A percentile compares a stretch with the other conserved stretches of the same genome.
Conservation (phyloP, 495 filamentous ascomycete genomes). For the Xeromyces bisporus region DNA sequence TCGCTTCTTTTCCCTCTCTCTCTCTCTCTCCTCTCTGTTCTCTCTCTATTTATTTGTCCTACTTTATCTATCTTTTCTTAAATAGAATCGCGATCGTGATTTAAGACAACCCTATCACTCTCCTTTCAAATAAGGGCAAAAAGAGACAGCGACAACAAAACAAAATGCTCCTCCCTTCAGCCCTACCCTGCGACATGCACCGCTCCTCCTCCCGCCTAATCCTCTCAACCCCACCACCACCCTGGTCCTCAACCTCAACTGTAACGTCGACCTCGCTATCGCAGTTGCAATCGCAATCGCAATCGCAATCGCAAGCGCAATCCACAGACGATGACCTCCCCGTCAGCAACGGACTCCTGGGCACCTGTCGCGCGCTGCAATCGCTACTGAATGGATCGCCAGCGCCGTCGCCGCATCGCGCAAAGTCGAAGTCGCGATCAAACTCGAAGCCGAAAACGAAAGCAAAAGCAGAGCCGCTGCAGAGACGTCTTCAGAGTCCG, state of each 20-base stretch:
- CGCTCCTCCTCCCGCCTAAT: constrained; percentile 37
- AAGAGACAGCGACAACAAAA: background rate
- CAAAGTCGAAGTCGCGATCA: constrained; percentile 18
- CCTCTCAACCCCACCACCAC: constrained; percentile 48
- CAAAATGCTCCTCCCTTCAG: constrained; percentile 50
- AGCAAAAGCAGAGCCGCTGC: too few species aligned
- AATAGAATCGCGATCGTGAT: too few species aligned
- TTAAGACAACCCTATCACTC: too few species aligned
- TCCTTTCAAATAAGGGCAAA: too few species aligned
- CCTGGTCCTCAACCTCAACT: too few species aligned
- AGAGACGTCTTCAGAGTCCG: constrained; percentile 34
- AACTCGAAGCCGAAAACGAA: too few species aligned
- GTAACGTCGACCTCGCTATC: too few species aligned
- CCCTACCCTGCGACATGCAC: constrained; percentile 50
- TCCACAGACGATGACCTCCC: constrained; percentile 35
- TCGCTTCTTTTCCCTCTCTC: constrained; percentile 2
- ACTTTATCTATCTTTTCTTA: too few species aligned
- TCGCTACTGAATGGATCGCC: constrained; percentile 39
- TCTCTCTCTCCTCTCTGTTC: too few species aligned
- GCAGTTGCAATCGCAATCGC: too few species aligned
- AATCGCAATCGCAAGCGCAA: too few species aligned
- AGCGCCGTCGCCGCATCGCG: constrained; percentile 20
- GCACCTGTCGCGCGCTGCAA: constrained; percentile 55
- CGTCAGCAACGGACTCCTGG: constrained; percentile 41
- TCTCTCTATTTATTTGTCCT: too few species aligned